Base-by-base conservation (phyloP, 805 yeast species). In the Schwanniomyces sp. region DNA sequence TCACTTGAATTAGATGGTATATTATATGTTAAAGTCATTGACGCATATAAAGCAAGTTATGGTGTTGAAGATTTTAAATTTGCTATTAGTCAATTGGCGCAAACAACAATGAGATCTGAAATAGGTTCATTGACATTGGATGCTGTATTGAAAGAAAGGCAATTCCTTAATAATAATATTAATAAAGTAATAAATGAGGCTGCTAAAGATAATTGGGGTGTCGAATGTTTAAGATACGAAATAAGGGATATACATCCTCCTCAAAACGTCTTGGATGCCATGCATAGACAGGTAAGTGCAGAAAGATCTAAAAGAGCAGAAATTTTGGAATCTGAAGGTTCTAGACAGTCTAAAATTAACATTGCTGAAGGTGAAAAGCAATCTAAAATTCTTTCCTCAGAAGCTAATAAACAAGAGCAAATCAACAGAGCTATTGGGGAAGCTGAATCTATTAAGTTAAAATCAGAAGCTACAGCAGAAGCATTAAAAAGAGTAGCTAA, bases 191-290 rank as follows among this genome's bases (percentile, higher is more conserved):
- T 88, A 60, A 88, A 89, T 62, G 94, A 87, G 58, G 96, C 96
- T 12, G 88, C 96, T 10, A 70, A 72, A 46, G 90, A 81, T 44
- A 71, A 70, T 47, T 88, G 96, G 96, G 96, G 96, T 46, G 84
- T 88, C 48, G 78, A 80, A 59, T 89, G 95, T 61, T 72, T 88
- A 52, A 79, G 96, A 60, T 88, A 89, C 66, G 96, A 88, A 65
- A 88, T 88, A 67, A 80, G 91, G 60, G 96, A 88, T 62, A 88
- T 88, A 50, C 91, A 88, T 62, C 96, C 96, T 1, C 96, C 96
- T 2, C 77, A 78, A 32, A 86, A 87, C 55, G 96, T 88, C 9
- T 79, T 88, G 57, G 91, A 86, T 58, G 94, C 96, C 25, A 89
- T 88, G 96, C 96, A 88, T 67, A 80, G 92, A 62, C 96, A 87